phyloP scores from a whole-genome alignment of 805 yeast species.

The Sugiyamaella boreocaroliniensis region DNA sequence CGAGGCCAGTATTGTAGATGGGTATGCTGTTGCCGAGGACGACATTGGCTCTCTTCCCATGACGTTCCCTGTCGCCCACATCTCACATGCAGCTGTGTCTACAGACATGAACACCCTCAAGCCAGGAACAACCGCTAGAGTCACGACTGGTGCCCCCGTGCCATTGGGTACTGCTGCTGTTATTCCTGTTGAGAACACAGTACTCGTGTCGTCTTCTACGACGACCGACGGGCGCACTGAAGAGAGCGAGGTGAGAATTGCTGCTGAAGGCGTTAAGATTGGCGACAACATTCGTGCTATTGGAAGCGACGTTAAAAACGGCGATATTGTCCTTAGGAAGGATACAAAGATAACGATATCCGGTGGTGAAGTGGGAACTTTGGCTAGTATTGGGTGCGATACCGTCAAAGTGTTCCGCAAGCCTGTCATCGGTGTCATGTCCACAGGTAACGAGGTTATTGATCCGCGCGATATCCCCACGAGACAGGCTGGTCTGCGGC shows the following conservation, averaged over 20 bases:
- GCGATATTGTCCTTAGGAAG: slow-evolving; percentile 33
- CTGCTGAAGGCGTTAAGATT: slow-evolving; percentile 30
- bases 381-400: slow-evolving; percentile 42
- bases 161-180: slow-evolving; percentile 50
- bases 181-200: slow-evolving; percentile 49
- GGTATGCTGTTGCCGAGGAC: slow-evolving; percentile 39
- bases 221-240: slow-evolving; percentile 40
- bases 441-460: slow-evolving; percentile 48
- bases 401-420: slow-evolving; percentile 35
- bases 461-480: slow-evolving; percentile 24
- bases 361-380: slow-evolving; percentile 47
- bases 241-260: slow-evolving; percentile 35
- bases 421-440: slow-evolving; percentile 42
- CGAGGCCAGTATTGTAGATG: slow-evolving; percentile 52
- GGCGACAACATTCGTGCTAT: slow-evolving; percentile 43
- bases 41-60: slow-evolving; percentile 31
- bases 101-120: slow-evolving; percentile 16
- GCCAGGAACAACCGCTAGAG: slow-evolving; percentile 38
- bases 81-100: slow-evolving; percentile 37
- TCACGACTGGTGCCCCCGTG: slow-evolving; percentile 53
- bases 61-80: slow-evolving; percentile 34
- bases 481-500: slow-evolving; percentile 15
- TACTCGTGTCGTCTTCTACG: slow-evolving; percentile 25
- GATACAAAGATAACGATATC: slow-evolving; percentile 35
- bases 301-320: slow-evolving; percentile 44